phyloP scores from a whole-genome alignment of 1,284 basidiomycete genomes.

The Cystobasidium slooffiae region DNA sequence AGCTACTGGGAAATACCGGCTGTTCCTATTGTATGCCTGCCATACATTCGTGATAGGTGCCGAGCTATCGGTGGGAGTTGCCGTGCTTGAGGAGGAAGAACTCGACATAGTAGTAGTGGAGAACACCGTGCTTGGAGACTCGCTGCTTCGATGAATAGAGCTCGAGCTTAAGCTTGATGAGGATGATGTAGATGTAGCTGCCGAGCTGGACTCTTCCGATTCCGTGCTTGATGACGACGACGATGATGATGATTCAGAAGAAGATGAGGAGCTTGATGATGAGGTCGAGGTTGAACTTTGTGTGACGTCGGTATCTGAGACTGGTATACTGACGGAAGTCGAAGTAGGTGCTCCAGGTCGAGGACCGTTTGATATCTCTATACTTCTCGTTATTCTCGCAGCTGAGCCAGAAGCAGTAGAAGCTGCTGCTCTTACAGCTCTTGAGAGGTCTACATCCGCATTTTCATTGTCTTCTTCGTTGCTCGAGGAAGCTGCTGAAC shows the following conservation, averaged over 20 bases:
- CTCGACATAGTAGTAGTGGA: constrained; percentile 10
- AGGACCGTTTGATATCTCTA: background rate
- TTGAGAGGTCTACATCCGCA: constrained; percentile 3
- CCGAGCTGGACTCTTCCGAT: background rate
- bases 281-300: background rate
- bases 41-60: constrained; percentile 23
- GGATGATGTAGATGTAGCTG: background rate
- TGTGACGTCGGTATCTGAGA: background rate
- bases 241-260: constrained; percentile 16
- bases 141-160: background rate
- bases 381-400: background rate
- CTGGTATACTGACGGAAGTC: background rate
- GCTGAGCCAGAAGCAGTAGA: background rate
- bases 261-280: background rate
- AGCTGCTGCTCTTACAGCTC: background rate
- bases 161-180: constrained; percentile 1
- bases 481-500: background rate
- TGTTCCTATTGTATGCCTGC: constrained; percentile 38
- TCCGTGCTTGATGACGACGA: constrained; percentile 2
- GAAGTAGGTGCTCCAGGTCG: constrained; percentile 12
- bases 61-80: constrained; percentile 4
- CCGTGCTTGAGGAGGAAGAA: background rate
- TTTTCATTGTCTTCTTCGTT: no score
- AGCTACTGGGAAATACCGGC: constrained; percentile 41
- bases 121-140: constrained; percentile 5